Percentiles rank a stretch among this genome's conserved stretches.
These are phyloP conservation scores for Amauroascus verrucosus DNA, from an alignment of 2,329 filamentous ascomycete genomes.

Conservation along the genomic window DNA sequence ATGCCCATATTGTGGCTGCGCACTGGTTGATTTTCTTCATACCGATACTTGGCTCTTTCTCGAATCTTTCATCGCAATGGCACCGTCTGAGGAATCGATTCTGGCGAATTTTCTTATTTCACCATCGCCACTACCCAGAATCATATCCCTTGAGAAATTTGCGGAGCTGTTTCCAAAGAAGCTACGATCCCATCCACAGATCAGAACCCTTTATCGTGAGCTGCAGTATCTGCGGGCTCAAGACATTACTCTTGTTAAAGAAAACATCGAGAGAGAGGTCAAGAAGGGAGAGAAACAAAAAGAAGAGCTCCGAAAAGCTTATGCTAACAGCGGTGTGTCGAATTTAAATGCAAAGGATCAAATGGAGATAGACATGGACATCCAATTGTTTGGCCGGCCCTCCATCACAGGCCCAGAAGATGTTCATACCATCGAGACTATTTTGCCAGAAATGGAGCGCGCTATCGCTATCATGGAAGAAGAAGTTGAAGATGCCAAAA, in stretches of 20 bases:
- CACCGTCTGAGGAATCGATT: constrained; percentile 63
- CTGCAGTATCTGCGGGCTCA: constrained; percentile 63
- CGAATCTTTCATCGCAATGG: constrained; percentile 41
- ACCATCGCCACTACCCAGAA: constrained; percentile 61
- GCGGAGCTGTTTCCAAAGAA: constrained; percentile 62
- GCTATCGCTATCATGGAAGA: constrained; percentile 56
- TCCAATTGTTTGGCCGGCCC: constrained; percentile 50
- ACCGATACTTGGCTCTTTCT: background rate
- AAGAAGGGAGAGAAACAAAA: constrained; percentile 30
- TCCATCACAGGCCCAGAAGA: constrained; percentile 34
- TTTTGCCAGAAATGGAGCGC: constrained; percentile 58
- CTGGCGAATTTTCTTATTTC: constrained; percentile 68
- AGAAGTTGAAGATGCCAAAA: constrained; percentile 56
- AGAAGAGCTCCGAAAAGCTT: constrained; percentile 29
- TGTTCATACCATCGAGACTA: constrained; percentile 51
- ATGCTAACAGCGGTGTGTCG: constrained; percentile 26
- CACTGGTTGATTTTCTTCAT: background rate
- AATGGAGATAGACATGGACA: constrained; percentile 38
- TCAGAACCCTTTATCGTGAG: constrained; percentile 65
- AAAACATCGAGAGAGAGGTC: constrained; percentile 38
- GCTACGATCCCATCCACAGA: constrained; percentile 54
- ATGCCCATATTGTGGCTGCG: too few relatives aligned
- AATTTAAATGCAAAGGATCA: constrained; percentile 27
- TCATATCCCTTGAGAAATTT: constrained; percentile 66
- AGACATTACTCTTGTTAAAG: constrained; percentile 56